Evolutionary conservation across 805 yeast species (phyloP).

Genomic region (Maudiozyma turicensis): DNA sequence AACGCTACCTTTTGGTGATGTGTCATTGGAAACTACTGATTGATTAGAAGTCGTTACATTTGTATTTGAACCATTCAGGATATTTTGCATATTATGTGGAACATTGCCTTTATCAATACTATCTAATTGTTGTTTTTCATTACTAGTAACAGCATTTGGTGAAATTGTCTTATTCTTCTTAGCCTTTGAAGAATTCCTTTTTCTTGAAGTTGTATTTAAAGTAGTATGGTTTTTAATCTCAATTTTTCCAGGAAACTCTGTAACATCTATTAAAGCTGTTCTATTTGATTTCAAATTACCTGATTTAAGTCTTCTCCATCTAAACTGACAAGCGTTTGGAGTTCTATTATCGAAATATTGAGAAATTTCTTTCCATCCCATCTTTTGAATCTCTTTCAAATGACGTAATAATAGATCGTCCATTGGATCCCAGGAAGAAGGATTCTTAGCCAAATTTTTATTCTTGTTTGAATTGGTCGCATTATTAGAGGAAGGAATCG

Average conservation of each 20-base stretch:
- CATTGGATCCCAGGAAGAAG: slow-evolving; percentile 68
- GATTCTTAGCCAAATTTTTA: slow-evolving; percentile 20
- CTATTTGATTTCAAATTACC: slow-evolving; percentile 32
- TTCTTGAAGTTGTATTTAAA: background rate
- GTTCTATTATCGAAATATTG: slow-evolving; percentile 71
- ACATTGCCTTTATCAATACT: background rate
- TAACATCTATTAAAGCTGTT: slow-evolving; percentile 19
- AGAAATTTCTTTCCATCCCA: slow-evolving; percentile 87
- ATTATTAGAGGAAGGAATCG: background rate
- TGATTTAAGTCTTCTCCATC: slow-evolving; percentile 67
- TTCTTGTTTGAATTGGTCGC: background rate
- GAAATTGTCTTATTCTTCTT: background rate
- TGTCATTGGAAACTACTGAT: background rate
- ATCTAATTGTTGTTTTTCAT: background rate
- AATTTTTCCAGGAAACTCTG: slow-evolving; percentile 12
- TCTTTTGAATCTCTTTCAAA: slow-evolving; percentile 69
- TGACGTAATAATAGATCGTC: slow-evolving; percentile 66
- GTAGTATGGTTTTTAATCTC: slow-evolving; percentile 4
- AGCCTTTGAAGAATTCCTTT: background rate
- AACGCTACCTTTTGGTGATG: background rate
- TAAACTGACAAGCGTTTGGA: slow-evolving; percentile 81
- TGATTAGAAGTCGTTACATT: background rate
- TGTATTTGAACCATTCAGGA: background rate
- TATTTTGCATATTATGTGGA: background rate
- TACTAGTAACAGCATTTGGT: background rate